phyloP scores from a whole-genome alignment of 345 rosid genomes.

The Clausena lansium region DNA sequence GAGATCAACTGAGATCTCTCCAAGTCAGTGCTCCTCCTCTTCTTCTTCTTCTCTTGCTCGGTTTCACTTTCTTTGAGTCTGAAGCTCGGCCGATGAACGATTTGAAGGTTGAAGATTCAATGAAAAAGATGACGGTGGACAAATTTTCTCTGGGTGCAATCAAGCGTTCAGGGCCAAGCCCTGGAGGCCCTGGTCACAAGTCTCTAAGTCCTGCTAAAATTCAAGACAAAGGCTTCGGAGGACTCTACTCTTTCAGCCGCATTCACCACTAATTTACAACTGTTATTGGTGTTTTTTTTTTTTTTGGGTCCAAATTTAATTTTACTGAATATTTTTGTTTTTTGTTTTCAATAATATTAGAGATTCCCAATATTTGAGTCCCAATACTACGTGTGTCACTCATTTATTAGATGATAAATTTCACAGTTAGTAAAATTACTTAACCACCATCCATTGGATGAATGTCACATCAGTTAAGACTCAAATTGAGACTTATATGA shows the following conservation, averaged over 20 bases:
- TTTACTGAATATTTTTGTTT: no score
- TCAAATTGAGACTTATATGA: no score
- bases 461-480: no score
- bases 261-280: not conserved
- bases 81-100: not conserved
- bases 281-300: not conserved
- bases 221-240: not conserved
- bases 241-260: conserved; percentile 3
- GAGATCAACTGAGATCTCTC: not conserved
- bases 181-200: conserved; percentile 30
- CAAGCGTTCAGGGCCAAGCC: conserved; percentile 37
- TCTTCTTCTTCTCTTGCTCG: not conserved
- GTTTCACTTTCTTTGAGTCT: not conserved
- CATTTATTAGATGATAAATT: no score
- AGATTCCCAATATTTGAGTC: no score
- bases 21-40: conserved; percentile 3
- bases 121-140: not conserved
- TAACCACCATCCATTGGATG: no score
- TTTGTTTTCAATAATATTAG: no score
- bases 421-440: no score
- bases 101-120: not conserved
- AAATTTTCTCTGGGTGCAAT: not conserved
- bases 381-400: no score
- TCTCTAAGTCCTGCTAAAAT: not conserved
- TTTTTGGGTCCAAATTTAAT: no score